These are phyloP conservation scores for Betula pendula DNA, from an alignment of 306 rosid species.

Conservation along the genomic window DNA sequence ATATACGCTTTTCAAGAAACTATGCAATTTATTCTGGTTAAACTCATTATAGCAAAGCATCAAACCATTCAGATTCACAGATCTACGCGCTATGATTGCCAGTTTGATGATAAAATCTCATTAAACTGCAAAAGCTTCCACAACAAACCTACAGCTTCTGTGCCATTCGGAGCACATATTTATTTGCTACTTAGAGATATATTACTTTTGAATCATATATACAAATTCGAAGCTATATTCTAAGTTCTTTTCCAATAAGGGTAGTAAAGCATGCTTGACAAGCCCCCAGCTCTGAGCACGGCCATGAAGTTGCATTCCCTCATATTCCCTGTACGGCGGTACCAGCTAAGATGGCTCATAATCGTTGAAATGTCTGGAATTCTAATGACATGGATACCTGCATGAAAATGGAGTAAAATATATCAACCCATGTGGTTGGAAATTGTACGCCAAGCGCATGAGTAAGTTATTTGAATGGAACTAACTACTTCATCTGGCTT, in stretches of 20 bases:
- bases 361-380: background rate
- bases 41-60: background rate
- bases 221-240: background rate
- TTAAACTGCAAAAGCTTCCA: background rate
- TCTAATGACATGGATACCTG: conserved; percentile 17
- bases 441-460: background rate
- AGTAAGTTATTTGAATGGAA: too few relatives aligned
- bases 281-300: background rate
- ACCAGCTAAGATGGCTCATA: background rate
- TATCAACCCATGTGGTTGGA: background rate
- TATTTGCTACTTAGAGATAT: background rate
- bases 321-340: background rate
- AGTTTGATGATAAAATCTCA: background rate
- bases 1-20: background rate
- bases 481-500: too few relatives aligned
- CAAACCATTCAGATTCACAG: background rate
- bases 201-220: background rate
- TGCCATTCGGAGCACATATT: background rate
- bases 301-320: background rate
- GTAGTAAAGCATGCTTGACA: background rate
- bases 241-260: background rate
- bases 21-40: background rate
- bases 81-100: background rate
- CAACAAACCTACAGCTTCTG: background rate
- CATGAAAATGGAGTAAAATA: background rate